phyloP scores from a whole-genome alignment of 306 rosid species.

The Senna siamea region DNA sequence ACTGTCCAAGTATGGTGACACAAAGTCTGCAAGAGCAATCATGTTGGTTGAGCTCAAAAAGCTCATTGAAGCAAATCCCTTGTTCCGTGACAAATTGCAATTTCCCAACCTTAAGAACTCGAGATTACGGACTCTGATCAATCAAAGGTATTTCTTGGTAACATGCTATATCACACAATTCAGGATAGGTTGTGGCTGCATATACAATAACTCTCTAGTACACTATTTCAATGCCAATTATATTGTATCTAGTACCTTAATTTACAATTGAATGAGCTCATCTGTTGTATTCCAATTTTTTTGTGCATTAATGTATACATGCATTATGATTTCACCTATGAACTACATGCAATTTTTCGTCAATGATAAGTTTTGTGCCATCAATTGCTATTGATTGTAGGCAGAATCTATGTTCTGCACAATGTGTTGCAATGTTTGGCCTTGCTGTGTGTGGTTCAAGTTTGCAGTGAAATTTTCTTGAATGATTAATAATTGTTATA shows the following conservation, averaged over 20 bases:
- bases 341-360: not conserved
- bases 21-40: constrained; percentile 93
- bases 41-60: constrained; percentile 98
- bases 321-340: not conserved
- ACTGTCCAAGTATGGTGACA: constrained; percentile 95
- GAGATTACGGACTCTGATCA: constrained; percentile 90
- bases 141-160: constrained; percentile 71
- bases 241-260: constrained; percentile 17
- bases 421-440: constrained; percentile 9
- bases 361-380: not conserved
- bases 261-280: constrained; percentile 15
- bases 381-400: too few species aligned
- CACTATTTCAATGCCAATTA: constrained; percentile 2
- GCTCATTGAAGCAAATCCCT: constrained; percentile 95
- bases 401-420: not conserved
- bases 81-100: constrained; percentile 95
- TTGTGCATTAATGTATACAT: constrained; percentile 11
- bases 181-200: not conserved
- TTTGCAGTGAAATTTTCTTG: constrained; percentile 6
- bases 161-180: not conserved
- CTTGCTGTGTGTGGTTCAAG: not conserved
- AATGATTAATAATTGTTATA: not conserved
- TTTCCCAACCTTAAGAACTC: constrained; percentile 96
- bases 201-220: constrained; percentile 7
- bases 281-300: constrained; percentile 10